phyloP scores from a whole-genome alignment of 768 basidiomycete species.

The Agaricus sinodeliciosus region DNA sequence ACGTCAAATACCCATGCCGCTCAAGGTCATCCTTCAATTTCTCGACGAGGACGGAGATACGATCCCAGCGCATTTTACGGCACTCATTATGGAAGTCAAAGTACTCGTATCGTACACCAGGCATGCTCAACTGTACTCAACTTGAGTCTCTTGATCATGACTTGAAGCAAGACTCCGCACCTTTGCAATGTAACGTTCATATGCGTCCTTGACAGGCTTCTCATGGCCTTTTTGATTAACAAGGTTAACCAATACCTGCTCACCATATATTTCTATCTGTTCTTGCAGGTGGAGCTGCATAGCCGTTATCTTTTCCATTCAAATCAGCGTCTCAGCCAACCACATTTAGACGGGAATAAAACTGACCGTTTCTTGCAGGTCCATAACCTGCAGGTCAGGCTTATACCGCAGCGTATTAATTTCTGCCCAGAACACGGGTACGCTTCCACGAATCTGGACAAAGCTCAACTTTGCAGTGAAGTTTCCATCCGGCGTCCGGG shows the following conservation, averaged over 20 bases:
- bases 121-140: slow-evolving; percentile 46
- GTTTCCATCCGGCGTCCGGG: slow-evolving; percentile 1
- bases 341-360: not conserved
- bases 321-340: not conserved
- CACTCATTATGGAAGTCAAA: slow-evolving; percentile 98
- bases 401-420: slow-evolving; percentile 93
- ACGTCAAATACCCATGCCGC: slow-evolving; percentile 52
- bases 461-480: slow-evolving; percentile 59
- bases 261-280: slow-evolving; percentile 69
- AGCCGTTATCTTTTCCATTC: slow-evolving; percentile 23
- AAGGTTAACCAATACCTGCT: slow-evolving; percentile 78
- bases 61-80: slow-evolving; percentile 91
- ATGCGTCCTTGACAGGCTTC: slow-evolving; percentile 91
- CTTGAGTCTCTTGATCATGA: not conserved
- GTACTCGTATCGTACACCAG: slow-evolving; percentile 80
- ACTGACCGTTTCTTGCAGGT: slow-evolving; percentile 76
- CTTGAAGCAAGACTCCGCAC: slow-evolving; percentile 25
- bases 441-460: slow-evolving; percentile 90
- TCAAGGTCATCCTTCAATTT: slow-evolving; percentile 63
- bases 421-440: slow-evolving; percentile 95
- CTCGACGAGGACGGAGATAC: slow-evolving; percentile 79
- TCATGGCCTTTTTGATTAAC: slow-evolving; percentile 94
- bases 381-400: slow-evolving; percentile 96
- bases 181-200: slow-evolving; percentile 69
- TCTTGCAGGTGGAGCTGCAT: slow-evolving; percentile 70